Evolutionary conservation across 139 green algal genomes (phyloP).

Genomic region (Dunaliella primolecta): DNA sequence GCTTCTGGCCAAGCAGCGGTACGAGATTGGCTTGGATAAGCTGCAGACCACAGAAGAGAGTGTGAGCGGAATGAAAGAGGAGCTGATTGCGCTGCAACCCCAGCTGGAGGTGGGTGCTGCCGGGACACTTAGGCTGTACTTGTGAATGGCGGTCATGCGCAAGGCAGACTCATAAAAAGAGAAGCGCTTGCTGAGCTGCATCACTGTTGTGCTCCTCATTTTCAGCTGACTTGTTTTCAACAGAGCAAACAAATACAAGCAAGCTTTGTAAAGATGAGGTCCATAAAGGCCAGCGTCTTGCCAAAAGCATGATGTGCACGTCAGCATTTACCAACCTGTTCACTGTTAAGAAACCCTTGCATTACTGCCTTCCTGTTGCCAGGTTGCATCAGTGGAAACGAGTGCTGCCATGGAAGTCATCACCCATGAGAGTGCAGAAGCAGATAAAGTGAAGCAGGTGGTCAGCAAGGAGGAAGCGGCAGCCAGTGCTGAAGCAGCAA

Average conservation of each 20-base stretch:
- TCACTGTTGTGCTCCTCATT: too few relatives aligned
- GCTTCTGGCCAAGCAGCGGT: slow-evolving; percentile 57
- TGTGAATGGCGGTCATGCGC: too few relatives aligned
- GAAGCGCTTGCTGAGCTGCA: too few relatives aligned
- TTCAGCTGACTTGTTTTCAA: too few relatives aligned
- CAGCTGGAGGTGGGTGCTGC: slow-evolving; percentile 65
- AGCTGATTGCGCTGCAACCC: slow-evolving; percentile 79
- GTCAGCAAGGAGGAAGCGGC: slow-evolving; percentile 72
- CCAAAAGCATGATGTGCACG: too few relatives aligned
- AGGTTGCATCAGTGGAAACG: not conserved
- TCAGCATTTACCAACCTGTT: too few relatives aligned
- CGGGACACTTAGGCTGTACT: slow-evolving; percentile 71
- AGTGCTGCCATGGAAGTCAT: slow-evolving; percentile 23
- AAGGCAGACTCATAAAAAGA: too few relatives aligned
- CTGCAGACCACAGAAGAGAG: slow-evolving; percentile 59
- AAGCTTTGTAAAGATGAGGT: too few relatives aligned
- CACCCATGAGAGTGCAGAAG: slow-evolving; percentile 56
- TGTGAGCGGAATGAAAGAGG: slow-evolving; percentile 67
- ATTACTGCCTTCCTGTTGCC: too few relatives aligned
- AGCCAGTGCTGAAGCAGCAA: slow-evolving; percentile 60
- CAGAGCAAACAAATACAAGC: too few relatives aligned
- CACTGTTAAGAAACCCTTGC: too few relatives aligned
- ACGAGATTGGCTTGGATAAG: slow-evolving; percentile 75
- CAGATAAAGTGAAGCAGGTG: slow-evolving; percentile 71
- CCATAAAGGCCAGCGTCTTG: too few relatives aligned